Evolutionary conservation across 495 filamentous ascomycete species (phyloP).

Genomic region (Entonaema liquescens): DNA sequence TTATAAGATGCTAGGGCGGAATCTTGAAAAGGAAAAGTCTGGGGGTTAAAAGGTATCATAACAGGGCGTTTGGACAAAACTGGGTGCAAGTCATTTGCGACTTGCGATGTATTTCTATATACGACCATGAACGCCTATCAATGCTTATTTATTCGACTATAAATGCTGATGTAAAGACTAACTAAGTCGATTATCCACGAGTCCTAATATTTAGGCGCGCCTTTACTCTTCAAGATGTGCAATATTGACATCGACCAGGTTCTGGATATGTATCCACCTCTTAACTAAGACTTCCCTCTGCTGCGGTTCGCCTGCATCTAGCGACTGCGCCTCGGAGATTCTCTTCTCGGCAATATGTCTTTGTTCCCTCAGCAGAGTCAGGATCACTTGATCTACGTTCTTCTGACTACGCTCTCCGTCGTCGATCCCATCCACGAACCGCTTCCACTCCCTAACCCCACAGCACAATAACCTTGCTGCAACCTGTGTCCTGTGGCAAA

Average conservation of each 20-base stretch:
- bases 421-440: slow-evolving; percentile 50
- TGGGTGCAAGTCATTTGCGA: slow-evolving; percentile 19
- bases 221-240: slow-evolving; percentile 26
- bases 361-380: slow-evolving; percentile 37
- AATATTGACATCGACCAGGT: slow-evolving; percentile 47
- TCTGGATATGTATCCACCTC: slow-evolving; percentile 63
- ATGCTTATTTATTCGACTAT: slow-evolving; percentile 11
- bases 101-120: slow-evolving; percentile 18
- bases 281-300: slow-evolving; percentile 50
- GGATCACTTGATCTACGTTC: slow-evolving; percentile 45
- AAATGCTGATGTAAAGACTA: not conserved
- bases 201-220: not conserved
- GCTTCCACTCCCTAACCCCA: slow-evolving; percentile 47
- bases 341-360: slow-evolving; percentile 46
- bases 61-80: slow-evolving; percentile 26
- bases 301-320: slow-evolving; percentile 41
- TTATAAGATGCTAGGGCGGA: slow-evolving; percentile 10
- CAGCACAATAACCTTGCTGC: slow-evolving; percentile 64
- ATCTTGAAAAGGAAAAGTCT: slow-evolving; percentile 2
- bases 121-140: slow-evolving; percentile 26
- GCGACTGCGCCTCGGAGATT: slow-evolving; percentile 49
- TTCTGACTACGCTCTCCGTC: slow-evolving; percentile 48
- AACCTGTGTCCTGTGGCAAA: slow-evolving; percentile 77
- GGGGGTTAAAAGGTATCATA: slow-evolving; percentile 1
- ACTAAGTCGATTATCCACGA: not conserved